Evolutionary conservation across 176 grass and related monocot genomes (phyloP), one percentile per base, ranked within the genome.

Genomic region (Cymbopogon citratus): DNA sequence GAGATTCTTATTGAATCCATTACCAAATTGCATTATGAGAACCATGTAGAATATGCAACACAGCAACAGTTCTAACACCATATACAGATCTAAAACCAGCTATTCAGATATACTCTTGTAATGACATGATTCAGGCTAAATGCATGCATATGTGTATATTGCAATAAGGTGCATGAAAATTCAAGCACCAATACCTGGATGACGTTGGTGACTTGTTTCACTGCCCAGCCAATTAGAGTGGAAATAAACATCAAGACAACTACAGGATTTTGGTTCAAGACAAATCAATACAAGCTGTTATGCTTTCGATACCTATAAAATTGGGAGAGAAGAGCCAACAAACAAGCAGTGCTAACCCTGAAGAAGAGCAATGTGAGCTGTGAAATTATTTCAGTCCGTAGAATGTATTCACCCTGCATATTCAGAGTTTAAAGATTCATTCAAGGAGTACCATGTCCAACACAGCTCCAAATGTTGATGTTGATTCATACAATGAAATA

Each of bases 271-370:
- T 93, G 76, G 19, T 86, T 86, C 78, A 97, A 72, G 66, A 90
- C 56, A 81, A 44, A 85, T n/a, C 4, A 3, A 66, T 29, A 48
- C 1, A 85, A 59, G 19, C 11, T 24, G 0, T 59, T 54, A 23
- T 63, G 14, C 4, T 64, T 80, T 80, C 12, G 72, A 35, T 95
- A 93, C 95, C 92, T 95, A 75, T 98, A 98, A 28, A 95, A 90
- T 61, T 98, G 92, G n/a, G 95, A 98, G 82, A 98, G 95, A 68
- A 98, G 83, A 35, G 90, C 90, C 79, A 98, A 84, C 66, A 98
- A 81, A 80, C 95, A 95, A 91, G 92, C 90, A 90, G 95, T 98
- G 66, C 95, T 98, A 80, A 98, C 95, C 88, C 95, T 98, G 82
- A 88, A 93, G 59, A 86, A 81, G n/a, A 83, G 49, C 35, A 82